phyloP scores from a whole-genome alignment of 2,329 filamentous ascomycete species.

The Penicillium sp. region DNA sequence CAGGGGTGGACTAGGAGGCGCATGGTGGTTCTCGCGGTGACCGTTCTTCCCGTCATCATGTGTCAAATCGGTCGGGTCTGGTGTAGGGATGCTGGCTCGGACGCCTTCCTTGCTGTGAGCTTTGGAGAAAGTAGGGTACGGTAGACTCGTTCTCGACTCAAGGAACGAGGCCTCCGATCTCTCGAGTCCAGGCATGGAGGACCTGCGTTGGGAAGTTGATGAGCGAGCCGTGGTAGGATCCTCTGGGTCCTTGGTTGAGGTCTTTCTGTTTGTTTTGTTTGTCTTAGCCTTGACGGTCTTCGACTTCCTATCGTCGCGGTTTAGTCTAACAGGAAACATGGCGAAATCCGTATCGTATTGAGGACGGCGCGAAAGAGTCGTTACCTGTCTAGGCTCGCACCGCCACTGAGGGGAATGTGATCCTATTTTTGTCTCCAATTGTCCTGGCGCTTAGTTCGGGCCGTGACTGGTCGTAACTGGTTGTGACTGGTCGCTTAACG shows the following conservation, averaged over 20 bases:
- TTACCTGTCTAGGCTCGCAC: conserved; percentile 7
- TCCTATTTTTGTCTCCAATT: conserved; percentile 24
- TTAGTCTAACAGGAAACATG: conserved; percentile 43
- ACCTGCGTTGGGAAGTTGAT: conserved; percentile 33
- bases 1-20: conserved; percentile 51
- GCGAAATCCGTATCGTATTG: conserved; percentile 14
- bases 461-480: conserved; percentile 19
- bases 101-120: conserved; percentile 87
- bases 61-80: conserved; percentile 70
- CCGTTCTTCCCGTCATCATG: conserved; percentile 43
- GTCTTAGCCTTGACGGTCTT: neutral
- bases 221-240: conserved; percentile 21
- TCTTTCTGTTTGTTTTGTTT: conserved; percentile 4
- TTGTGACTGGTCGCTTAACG: conserved; percentile 24
- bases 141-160: conserved; percentile 54
- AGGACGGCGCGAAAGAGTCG: conserved; percentile 3
- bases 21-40: conserved; percentile 34
- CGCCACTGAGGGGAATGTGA: conserved; percentile 10
- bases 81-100: conserved; percentile 59
- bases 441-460: conserved; percentile 35
- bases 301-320: conserved; percentile 34
- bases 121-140: conserved; percentile 84
- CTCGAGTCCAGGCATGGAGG: conserved; percentile 57
- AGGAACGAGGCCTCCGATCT: conserved; percentile 40
- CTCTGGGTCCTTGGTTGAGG: conserved; percentile 37